phyloP scores from a whole-genome alignment of 306 rosid genomes.

The Cicer yamashitae region DNA sequence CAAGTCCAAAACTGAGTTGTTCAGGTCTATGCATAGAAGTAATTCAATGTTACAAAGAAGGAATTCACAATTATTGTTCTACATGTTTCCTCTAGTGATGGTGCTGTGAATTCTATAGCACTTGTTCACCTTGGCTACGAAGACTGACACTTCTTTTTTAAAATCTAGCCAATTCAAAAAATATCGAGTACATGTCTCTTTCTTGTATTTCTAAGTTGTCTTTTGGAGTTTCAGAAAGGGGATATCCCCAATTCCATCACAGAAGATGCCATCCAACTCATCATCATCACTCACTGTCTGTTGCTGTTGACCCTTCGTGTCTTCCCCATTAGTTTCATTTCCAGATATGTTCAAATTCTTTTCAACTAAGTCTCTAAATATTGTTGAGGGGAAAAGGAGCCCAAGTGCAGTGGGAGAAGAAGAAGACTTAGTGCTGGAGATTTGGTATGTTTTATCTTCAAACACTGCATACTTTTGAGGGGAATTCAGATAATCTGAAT shows the following conservation, averaged over 20 bases:
- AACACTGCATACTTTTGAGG: constrained; percentile 48
- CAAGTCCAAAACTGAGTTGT: constrained; percentile 23
- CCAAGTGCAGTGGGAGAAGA: constrained; percentile 75
- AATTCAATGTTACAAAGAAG: constrained; percentile 18
- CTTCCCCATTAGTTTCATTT: constrained; percentile 63
- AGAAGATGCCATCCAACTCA: constrained; percentile 60
- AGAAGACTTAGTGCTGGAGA: constrained; percentile 50
- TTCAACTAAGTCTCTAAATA: constrained; percentile 71
- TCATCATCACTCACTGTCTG: constrained; percentile 44
- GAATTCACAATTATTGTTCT: constrained; percentile 6
- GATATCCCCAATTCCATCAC: constrained; percentile 52
- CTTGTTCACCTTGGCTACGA: neutral
- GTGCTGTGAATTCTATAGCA: constrained; percentile 35
- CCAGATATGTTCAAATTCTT: constrained; percentile 56
- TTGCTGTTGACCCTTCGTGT: constrained; percentile 48
- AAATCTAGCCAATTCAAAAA: constrained; percentile 31
- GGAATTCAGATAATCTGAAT: constrained; percentile 47
- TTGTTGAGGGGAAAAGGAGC: constrained; percentile 69
- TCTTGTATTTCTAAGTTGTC: constrained; percentile 52
- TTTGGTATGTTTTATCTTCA: constrained; percentile 43
- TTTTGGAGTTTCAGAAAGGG: constrained; percentile 55
- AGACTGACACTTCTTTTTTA: neutral
- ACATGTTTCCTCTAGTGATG: neutral
- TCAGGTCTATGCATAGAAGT: constrained; percentile 3
- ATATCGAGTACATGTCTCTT: constrained; percentile 49